phyloP scores from a whole-genome alignment of 805 yeast genomes.

The Saturnispora hagleri region DNA sequence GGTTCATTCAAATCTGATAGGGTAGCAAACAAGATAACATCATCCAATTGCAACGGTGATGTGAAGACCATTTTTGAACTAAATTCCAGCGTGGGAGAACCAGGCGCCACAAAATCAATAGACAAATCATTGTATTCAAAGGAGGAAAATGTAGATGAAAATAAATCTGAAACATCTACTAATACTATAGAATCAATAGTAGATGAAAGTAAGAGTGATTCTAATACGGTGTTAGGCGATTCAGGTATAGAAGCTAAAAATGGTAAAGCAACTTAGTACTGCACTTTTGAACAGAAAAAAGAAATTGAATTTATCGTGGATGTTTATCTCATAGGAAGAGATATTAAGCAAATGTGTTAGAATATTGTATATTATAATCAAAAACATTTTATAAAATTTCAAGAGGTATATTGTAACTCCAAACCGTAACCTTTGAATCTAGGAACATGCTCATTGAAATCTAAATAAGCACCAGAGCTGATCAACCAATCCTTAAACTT shows the following conservation, averaged over 20 bases:
- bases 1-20: neutral
- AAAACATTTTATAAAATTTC: conserved; percentile 3
- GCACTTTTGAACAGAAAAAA: neutral
- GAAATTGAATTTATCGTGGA: neutral
- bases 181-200: neutral
- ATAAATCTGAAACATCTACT: neutral
- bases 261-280: neutral
- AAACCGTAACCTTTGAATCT: conserved; percentile 47
- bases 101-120: neutral
- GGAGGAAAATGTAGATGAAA: neutral
- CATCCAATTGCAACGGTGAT: neutral
- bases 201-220: neutral
- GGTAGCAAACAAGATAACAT: neutral
- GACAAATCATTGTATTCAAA: neutral
- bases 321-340: neutral
- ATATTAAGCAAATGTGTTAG: neutral
- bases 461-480: conserved; percentile 59
- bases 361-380: neutral
- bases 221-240: neutral
- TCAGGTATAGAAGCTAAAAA: neutral
- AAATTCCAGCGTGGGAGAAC: too few species aligned
- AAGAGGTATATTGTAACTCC: conserved; percentile 54
- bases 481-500: conserved; percentile 69
- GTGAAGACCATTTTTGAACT: too few species aligned
- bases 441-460: conserved; percentile 36